phyloP scores from a whole-genome alignment of 352 stramenopile species.

The Thraustotheca clavata region DNA sequence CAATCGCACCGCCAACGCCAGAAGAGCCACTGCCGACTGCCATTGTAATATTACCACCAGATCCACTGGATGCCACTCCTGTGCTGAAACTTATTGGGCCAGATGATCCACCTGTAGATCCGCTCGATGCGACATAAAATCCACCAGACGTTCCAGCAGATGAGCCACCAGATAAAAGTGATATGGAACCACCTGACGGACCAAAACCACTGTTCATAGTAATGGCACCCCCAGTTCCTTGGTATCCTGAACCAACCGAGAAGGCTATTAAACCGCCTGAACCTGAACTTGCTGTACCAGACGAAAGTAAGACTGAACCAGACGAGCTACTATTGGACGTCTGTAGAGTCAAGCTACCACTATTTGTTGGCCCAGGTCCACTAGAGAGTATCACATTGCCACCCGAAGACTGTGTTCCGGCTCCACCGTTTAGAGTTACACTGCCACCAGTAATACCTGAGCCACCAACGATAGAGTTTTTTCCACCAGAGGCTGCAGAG shows the following conservation, averaged over 20 bases:
- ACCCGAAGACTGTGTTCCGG: background rate
- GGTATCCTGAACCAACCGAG: background rate
- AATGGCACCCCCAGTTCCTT: background rate
- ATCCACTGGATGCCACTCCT: background rate
- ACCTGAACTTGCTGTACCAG: background rate
- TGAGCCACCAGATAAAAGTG: too few relatives aligned
- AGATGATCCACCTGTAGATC: constrained; percentile 3
- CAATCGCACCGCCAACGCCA: background rate
- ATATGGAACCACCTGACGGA: background rate
- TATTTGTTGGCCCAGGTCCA: background rate
- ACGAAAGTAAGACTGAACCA: background rate
- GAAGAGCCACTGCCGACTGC: constrained; percentile 5
- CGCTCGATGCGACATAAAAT: too few relatives aligned
- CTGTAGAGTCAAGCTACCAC: background rate
- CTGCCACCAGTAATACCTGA: background rate
- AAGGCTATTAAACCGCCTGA: background rate
- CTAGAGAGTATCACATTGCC: background rate
- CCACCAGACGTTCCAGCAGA: too few relatives aligned
- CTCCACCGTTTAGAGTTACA: background rate
- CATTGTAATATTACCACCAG: background rate
- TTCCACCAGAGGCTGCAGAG: background rate
- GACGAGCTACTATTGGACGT: background rate
- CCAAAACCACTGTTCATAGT: background rate
- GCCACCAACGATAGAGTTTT: background rate
- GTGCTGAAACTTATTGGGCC: background rate